Evolutionary conservation across 345 rosid species (phyloP), one percentile per base, ranked within the genome.

Genomic region (Brassica rapa): DNA sequence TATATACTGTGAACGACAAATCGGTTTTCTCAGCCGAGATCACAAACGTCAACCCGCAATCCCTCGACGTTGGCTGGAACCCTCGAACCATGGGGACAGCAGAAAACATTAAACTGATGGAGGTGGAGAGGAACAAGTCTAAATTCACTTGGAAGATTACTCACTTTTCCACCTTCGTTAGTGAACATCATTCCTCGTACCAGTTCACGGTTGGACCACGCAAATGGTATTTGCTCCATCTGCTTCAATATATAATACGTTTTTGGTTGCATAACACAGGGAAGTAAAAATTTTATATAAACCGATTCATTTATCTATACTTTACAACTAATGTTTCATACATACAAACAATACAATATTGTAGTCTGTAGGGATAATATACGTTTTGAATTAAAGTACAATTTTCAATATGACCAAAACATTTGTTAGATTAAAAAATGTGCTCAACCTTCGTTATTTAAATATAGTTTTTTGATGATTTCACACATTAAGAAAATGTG

Each of bases 61-160:
- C 3, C 66, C 9, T 11, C 1, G 1, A 15, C 19, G 11, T 60
- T 1, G 19, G 2, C 0, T 0, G 2, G 3, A 0, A 3, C 67
- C 57, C 49, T 60, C 68, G 37, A 60, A 1, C 8, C 12, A 68
- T 68, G 4, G 74, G 74, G 37, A 68, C 73, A 60, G 70, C 56
- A 0, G 76, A 77, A 53, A 70, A 65, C 33, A 1, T 70, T 15
- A 77, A 15, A 51, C 64, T 77, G 15, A 55, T 4, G 1, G 76
- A 77, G 2, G 23, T 77, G 30, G 11, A 30, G 41, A 16, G n/a
- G 24, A 25, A 55, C 2, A 77, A 70, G 10, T 70, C 71, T 15
- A 77, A 11, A 70, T 64, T 70, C 71, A 77, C 81, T 3, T 77
- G 81, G 81, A 77, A 70, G 25, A 77, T 70, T 21, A 51, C 81